These are phyloP conservation scores for Alternaria conjuncta DNA, from an alignment of 2,329 filamentous ascomycete species.

Conservation along the genomic window DNA sequence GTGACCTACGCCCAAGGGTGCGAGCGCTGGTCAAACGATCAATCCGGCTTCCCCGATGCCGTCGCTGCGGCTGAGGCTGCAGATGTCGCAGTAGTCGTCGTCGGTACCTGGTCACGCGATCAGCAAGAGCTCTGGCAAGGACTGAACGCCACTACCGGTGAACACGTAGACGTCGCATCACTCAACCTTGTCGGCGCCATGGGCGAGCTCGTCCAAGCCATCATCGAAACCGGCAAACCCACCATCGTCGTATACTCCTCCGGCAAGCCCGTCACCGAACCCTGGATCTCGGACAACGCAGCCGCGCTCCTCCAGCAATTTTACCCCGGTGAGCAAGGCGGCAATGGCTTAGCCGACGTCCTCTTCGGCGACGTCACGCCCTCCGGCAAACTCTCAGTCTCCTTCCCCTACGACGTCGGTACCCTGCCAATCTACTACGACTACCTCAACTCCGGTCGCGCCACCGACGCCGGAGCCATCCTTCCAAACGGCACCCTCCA, in stretches of 20 bases:
- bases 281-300: constrained; percentile 72
- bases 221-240: constrained; percentile 71
- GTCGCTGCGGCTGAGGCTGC: constrained; percentile 69
- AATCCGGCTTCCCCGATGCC: constrained; percentile 71
- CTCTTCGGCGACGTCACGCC: constrained; percentile 68
- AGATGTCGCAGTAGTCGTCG: constrained; percentile 75
- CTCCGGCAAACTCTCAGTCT: constrained; percentile 69
- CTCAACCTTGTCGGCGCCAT: constrained; percentile 75
- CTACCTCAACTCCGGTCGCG: constrained; percentile 70
- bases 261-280: constrained; percentile 75
- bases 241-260: constrained; percentile 72
- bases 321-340: constrained; percentile 74
- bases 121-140: constrained; percentile 73
- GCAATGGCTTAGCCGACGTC: constrained; percentile 69
- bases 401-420: constrained; percentile 71
- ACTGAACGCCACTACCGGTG: constrained; percentile 75
- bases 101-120: constrained; percentile 78
- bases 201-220: constrained; percentile 68
- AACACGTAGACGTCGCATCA: constrained; percentile 71
- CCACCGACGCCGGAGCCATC: constrained; percentile 59
- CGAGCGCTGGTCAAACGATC: constrained; percentile 73
- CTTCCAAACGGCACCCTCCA: constrained; percentile 65
- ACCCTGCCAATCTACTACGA: constrained; percentile 75
- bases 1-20: constrained; percentile 74
- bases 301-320: constrained; percentile 75